Conservation (phyloP, 2,329 filamentous ascomycete species). For the Magnaporthiopsis rhizophila region DNA sequence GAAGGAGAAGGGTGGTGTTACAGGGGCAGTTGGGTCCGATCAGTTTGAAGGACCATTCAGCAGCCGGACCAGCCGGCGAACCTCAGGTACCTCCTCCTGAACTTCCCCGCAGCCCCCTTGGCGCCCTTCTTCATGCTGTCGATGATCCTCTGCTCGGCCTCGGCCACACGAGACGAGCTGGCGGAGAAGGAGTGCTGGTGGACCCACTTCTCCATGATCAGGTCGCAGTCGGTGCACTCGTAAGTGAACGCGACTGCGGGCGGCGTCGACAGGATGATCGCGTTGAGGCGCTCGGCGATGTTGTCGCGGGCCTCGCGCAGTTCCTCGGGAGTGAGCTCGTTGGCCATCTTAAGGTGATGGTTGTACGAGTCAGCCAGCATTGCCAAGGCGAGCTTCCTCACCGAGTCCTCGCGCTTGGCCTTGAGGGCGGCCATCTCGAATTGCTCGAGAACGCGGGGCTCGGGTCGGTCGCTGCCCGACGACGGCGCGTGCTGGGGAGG, state of each 20-base stretch:
- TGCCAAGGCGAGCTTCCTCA: background rate
- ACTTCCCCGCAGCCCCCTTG: background rate
- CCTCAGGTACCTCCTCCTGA: background rate
- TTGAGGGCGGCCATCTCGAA: background rate
- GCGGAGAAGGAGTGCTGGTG: background rate
- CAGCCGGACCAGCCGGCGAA: background rate
- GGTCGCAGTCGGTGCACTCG: background rate
- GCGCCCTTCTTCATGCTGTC: background rate
- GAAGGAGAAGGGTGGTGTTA: background rate
- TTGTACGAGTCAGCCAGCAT: background rate
- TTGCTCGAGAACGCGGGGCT: background rate
- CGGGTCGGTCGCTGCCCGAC: background rate
- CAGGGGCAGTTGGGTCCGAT: background rate
- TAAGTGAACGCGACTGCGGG: background rate
- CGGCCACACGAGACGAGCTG: background rate
- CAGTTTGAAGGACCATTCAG: background rate
- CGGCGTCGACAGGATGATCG: background rate
- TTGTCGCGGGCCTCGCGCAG: background rate
- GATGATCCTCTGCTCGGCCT: background rate
- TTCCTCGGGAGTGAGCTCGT: background rate
- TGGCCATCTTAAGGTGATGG: background rate
- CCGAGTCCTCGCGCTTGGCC: background rate
- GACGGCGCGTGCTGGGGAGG: background rate
- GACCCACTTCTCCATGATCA: background rate
- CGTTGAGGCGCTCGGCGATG: background rate